Evolutionary conservation across 345 rosid species (phyloP).

Genomic region (Syzygium aromaticum): DNA sequence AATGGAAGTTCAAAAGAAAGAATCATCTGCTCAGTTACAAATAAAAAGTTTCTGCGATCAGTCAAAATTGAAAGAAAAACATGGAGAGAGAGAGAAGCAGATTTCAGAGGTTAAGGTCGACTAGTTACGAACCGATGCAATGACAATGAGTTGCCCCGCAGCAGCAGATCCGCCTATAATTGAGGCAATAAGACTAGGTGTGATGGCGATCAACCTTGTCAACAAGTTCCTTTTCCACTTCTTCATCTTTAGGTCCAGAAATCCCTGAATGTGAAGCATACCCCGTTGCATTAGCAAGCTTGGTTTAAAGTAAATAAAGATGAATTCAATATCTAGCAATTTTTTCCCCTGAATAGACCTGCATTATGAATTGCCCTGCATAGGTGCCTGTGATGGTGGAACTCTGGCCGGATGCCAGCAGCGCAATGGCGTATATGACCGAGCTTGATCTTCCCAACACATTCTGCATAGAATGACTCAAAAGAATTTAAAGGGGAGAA

Average conservation of each 20-base stretch:
- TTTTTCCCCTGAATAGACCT: slow-evolving; percentile 11
- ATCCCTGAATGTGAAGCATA: slow-evolving; percentile 28
- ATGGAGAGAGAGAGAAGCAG: neutral
- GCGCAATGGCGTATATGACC: slow-evolving; percentile 39
- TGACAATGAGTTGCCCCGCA: slow-evolving; percentile 46
- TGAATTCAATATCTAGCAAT: neutral
- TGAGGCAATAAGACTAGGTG: slow-evolving; percentile 48
- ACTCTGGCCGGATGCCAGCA: slow-evolving; percentile 58
- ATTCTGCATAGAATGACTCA: slow-evolving; percentile 21
- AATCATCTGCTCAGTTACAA: slow-evolving; percentile 36
- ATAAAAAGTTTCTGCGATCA: neutral
- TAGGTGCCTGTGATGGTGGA: slow-evolving; percentile 59
- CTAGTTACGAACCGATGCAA: slow-evolving; percentile 18
- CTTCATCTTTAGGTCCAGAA: slow-evolving; percentile 47
- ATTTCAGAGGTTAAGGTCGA: neutral
- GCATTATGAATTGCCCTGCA: slow-evolving; percentile 64
- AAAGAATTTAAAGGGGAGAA: neutral
- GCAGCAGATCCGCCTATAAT: slow-evolving; percentile 44
- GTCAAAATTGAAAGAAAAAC: neutral
- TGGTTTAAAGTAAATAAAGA: neutral
- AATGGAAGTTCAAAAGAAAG: slow-evolving; percentile 69
- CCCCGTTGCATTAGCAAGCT: too few relatives aligned
- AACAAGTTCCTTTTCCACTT: slow-evolving; percentile 48
- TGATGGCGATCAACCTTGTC: slow-evolving; percentile 43
- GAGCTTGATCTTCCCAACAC: slow-evolving; percentile 50